Evolutionary conservation across 805 yeast genomes (phyloP).

Genomic region (Wickerhamomyces subpelliculosus): DNA sequence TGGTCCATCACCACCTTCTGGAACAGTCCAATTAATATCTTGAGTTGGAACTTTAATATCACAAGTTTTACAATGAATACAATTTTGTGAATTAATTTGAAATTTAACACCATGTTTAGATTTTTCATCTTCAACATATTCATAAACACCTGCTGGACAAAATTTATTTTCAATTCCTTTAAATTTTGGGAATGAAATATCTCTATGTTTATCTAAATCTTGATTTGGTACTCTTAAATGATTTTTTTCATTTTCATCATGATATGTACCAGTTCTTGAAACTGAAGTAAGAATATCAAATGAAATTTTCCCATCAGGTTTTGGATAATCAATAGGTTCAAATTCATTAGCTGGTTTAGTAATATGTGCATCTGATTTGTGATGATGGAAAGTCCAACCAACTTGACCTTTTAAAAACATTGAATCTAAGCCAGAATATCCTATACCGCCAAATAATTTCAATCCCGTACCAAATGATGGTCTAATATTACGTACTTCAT

Average conservation of each 20-base stretch:
- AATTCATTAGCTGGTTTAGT: slow-evolving; percentile 63
- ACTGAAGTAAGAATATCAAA: slow-evolving; percentile 94
- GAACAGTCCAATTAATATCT: slow-evolving; percentile 94
- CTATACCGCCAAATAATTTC: slow-evolving; percentile 78
- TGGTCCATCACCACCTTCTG: slow-evolving; percentile 99
- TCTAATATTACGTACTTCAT: slow-evolving; percentile 82
- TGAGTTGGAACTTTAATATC: slow-evolving; percentile 95
- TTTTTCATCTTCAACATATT: slow-evolving; percentile 64
- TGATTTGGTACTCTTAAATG: slow-evolving; percentile 71
- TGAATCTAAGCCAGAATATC: slow-evolving; percentile 80
- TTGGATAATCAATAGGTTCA: slow-evolving; percentile 80
- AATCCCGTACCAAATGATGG: slow-evolving; percentile 79
- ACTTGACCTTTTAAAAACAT: slow-evolving; percentile 68
- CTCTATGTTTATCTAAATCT: slow-evolving; percentile 60
- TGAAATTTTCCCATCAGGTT: slow-evolving; percentile 90
- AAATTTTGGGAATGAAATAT: slow-evolving; percentile 61
- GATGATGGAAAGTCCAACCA: slow-evolving; percentile 82
- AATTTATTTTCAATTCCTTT: slow-evolving; percentile 87
- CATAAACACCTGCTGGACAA: slow-evolving; percentile 99
- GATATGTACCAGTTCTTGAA: slow-evolving; percentile 92
- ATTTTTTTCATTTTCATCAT: slow-evolving; percentile 88
- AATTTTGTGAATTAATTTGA: slow-evolving; percentile 93
- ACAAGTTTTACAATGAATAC: slow-evolving; percentile 98
- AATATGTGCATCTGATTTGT: slow-evolving; percentile 60
- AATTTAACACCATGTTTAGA: slow-evolving; percentile 63